These are phyloP conservation scores for Centaurea solstitialis DNA, from an alignment of 129 eudicot species.

Conservation along the genomic window DNA sequence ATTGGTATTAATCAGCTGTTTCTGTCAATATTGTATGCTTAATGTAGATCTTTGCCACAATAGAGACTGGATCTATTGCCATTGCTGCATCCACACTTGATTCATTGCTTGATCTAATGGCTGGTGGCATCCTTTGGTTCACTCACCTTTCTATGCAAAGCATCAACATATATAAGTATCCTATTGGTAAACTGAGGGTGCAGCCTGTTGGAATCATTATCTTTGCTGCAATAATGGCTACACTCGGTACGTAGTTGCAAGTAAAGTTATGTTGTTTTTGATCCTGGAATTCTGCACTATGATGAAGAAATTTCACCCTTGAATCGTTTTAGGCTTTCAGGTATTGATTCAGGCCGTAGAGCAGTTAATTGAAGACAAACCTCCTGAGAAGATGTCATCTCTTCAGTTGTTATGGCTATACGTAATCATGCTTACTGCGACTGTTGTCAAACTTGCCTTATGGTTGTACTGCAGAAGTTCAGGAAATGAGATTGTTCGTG, in stretches of 20 bases:
- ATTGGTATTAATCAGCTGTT: not conserved
- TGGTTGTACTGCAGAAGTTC: slow-evolving; percentile 92
- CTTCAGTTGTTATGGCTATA: slow-evolving; percentile 75
- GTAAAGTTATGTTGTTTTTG: not conserved
- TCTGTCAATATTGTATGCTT: not conserved
- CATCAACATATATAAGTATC: slow-evolving; percentile 77
- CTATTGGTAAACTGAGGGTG: slow-evolving; percentile 87
- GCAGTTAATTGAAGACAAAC: slow-evolving; percentile 53
- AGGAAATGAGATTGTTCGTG: slow-evolving; percentile 81
- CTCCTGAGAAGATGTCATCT: slow-evolving; percentile 55
- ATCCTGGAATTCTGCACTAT: not conserved
- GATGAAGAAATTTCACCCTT: not conserved
- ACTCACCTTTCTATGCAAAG: slow-evolving; percentile 83
- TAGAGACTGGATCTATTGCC: slow-evolving; percentile 84
- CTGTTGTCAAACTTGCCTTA: slow-evolving; percentile 67
- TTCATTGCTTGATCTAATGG: slow-evolving; percentile 91
- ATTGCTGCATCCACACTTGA: slow-evolving; percentile 96
- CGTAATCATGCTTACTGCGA: slow-evolving; percentile 74
- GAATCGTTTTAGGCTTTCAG: slow-evolving; percentile 70
- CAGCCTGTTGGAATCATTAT: slow-evolving; percentile 93
- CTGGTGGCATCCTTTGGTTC: slow-evolving; percentile 97
- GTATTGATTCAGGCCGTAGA: slow-evolving; percentile 81
- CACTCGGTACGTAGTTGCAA: slow-evolving; percentile 70
- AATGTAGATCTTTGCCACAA: slow-evolving; percentile 71
- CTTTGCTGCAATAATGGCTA: slow-evolving; percentile 97